Conservation (phyloP, 1,284 basidiomycete genomes). For the Cutaneotrichosporon mucoides region DNA sequence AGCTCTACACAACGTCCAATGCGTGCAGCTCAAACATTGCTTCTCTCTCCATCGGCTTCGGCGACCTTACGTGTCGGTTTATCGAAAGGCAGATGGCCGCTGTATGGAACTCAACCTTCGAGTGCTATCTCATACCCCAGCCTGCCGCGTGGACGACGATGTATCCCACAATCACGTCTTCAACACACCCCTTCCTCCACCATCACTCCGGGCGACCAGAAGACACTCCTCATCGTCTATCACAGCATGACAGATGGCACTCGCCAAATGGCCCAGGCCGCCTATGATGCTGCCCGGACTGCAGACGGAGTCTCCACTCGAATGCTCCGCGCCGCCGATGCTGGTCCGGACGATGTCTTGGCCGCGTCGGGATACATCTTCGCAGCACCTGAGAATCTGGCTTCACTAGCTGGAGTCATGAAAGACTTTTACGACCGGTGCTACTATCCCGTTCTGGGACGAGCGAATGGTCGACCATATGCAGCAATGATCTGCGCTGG, state of each 20-base stretch:
- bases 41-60: no score
- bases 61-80: no score
- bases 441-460: slow-evolving; percentile 14
- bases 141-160: no score
- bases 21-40: no score
- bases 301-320: slow-evolving; percentile 1
- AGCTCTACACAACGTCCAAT: no score
- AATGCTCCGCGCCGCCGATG: slow-evolving; percentile 4
- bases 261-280: slow-evolving; percentile 15
- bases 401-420: slow-evolving; percentile 13
- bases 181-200: background rate
- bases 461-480: slow-evolving; percentile 17
- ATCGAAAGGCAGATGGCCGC: no score
- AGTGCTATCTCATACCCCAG: no score
- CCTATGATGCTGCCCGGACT: slow-evolving; percentile 9
- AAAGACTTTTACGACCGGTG: slow-evolving; percentile 19
- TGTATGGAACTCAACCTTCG: no score
- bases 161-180: background rate
- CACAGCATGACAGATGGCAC: slow-evolving; percentile 18
- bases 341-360: slow-evolving; percentile 14
- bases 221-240: slow-evolving; percentile 26
- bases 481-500: slow-evolving; percentile 18
- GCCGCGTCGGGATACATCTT: slow-evolving; percentile 13
- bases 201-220: background rate
- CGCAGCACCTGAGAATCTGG: slow-evolving; percentile 20